phyloP scores from a whole-genome alignment of 2,329 filamentous ascomycete species.

The Oidium heveae region DNA sequence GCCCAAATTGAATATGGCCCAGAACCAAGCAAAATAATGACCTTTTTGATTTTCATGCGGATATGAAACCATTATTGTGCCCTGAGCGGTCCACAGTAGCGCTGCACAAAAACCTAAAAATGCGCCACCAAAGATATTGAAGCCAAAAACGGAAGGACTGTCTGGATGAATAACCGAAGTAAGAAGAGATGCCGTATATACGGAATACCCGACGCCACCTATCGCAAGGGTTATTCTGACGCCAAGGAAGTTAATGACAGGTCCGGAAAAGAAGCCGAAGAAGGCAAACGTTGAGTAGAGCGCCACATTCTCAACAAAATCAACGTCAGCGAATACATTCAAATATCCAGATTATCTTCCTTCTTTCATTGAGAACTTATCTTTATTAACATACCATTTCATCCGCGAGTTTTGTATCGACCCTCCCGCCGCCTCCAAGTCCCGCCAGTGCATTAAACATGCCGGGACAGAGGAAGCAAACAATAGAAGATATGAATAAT shows the following conservation, averaged over 20 bases:
- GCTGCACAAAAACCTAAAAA: conserved; percentile 57
- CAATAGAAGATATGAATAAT: conserved; percentile 43
- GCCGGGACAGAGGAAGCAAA: conserved; percentile 47
- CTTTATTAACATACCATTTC: conserved; percentile 10
- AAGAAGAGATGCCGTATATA: conserved; percentile 49
- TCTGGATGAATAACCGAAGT: conserved; percentile 44
- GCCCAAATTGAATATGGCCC: conserved; percentile 86
- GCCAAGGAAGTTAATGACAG: conserved; percentile 52
- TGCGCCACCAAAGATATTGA: conserved; percentile 52
- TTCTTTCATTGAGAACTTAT: no score
- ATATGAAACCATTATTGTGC: conserved; percentile 76
- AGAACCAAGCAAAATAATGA: conserved; percentile 73
- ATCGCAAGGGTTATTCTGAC: conserved; percentile 42
- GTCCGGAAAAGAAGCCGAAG: conserved; percentile 46
- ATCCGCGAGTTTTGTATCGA: conserved; percentile 27
- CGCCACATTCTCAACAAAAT: conserved; percentile 15
- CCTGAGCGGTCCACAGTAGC: conserved; percentile 61
- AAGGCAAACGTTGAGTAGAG: conserved; percentile 27
- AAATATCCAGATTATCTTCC: no score
- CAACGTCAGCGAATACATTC: no score
- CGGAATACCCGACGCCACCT: conserved; percentile 51
- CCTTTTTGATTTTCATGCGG: conserved; percentile 62
- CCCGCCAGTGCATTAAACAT: conserved; percentile 47
- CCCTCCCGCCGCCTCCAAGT: conserved; percentile 36
- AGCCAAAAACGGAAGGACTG: conserved; percentile 13